phyloP scores from a whole-genome alignment of 495 filamentous ascomycete genomes.

The Penicillium macrosclerotiorum region DNA sequence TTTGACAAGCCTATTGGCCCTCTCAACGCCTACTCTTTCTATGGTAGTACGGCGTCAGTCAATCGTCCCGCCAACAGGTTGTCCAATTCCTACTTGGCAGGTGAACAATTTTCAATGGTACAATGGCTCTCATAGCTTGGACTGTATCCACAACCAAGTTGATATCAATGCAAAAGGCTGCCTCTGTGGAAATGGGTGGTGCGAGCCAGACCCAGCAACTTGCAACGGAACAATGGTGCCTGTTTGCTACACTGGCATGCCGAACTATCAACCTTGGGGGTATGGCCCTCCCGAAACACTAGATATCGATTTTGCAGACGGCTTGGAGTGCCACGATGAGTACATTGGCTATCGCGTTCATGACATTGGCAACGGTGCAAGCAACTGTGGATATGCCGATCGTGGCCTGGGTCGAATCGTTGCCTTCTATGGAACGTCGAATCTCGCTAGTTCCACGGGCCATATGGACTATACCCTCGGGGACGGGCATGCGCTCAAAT shows the following conservation, averaged over 20 bases:
- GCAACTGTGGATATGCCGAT: constrained; percentile 37
- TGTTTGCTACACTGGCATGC: constrained; percentile 38
- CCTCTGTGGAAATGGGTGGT: constrained; percentile 27
- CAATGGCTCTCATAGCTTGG: constrained; percentile 36
- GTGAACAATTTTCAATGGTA: constrained; percentile 32
- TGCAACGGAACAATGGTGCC: constrained; percentile 31
- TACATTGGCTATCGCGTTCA: constrained; percentile 38
- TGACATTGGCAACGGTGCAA: constrained; percentile 32
- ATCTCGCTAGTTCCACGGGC: constrained; percentile 19
- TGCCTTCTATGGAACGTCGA: constrained; percentile 32
- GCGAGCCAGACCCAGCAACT: constrained; percentile 26
- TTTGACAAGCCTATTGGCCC: constrained; percentile 10
- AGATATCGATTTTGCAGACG: constrained; percentile 32
- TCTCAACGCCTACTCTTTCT: neutral
- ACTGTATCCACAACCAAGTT: constrained; percentile 35
- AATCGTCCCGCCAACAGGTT: constrained; percentile 31
- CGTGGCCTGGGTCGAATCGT: constrained; percentile 30
- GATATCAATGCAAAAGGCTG: constrained; percentile 31
- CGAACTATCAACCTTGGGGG: constrained; percentile 36
- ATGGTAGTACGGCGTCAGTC: constrained; percentile 12
- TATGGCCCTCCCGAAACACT: constrained; percentile 34
- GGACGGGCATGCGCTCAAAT: constrained; percentile 31
- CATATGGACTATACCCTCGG: constrained; percentile 36
- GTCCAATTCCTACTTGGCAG: constrained; percentile 33
- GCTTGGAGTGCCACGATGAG: constrained; percentile 32